Base-by-base conservation (phyloP, 257 asterid species). In the Plantago elongata region DNA sequence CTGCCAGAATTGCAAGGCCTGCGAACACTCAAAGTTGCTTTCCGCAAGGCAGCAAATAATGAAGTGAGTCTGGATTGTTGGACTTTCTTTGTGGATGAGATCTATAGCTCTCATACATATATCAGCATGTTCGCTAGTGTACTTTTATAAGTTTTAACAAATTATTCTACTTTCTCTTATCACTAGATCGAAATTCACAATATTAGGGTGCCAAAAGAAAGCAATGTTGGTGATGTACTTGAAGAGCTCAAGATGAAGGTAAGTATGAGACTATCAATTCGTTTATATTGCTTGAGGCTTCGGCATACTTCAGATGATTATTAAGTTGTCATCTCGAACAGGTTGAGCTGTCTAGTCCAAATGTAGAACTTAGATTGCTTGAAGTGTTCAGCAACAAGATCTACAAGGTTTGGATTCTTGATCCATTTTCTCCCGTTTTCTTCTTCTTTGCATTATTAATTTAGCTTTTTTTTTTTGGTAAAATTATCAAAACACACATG, bases 311-410 rank as follows among this genome's bases (percentile, higher is more conserved):
- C 30, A 38, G 22, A 7, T 46, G 37, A 34, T 16, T 45, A 42
- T 54, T 3, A 47, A 42, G 56, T 16, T 13, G 38, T 38, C 11
- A 34, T 66, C 40, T 48, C 42, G 13, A 54, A 51, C 69, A 78
- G 83, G 80, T 78, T 40, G 80, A 74, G 71, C 60, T 78, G 69
- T 78, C 80, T 58, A 74, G 47, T 71, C 83, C 77, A 58, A 70
- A 65, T 68, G 80, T 77, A 5, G 83, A 78, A 40, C 80, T 78
- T 13, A 67, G 80, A 61, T 71, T 78, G 80, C 68, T 78, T 47
- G 75, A 74, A 65, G 73, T 78, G 55, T 74, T 71, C 60, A 61
- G 52, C 60, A 74, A 78, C 73, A 78, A 66, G 69, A 78, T 78
- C 47, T 71, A 65, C 66, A 78, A 78, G 83, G 83, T 78, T 57